Evolutionary conservation across 2,329 filamentous ascomycete genomes (phyloP), one percentile per base, ranked within the genome.

Genomic region (Xylaria digitata): DNA sequence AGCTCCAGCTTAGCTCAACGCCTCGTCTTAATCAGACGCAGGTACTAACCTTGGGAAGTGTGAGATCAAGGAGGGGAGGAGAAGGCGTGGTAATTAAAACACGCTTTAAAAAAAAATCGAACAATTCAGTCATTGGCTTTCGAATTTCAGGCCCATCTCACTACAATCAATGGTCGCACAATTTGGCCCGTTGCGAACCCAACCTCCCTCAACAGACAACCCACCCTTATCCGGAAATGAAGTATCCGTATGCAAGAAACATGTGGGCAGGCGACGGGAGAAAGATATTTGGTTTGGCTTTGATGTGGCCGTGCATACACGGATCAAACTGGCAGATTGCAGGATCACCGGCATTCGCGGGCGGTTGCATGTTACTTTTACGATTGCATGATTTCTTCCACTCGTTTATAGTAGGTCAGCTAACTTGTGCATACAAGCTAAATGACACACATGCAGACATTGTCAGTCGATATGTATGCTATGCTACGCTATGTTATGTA

Each of bases 311-410:
- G 40, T 63, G 54, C 46, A 56, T 61, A 63, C 49, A 62, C 45
- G 61, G 52, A 53, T 59, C 55, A 42, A 42, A 21, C 26, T 46
- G 65, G 67, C 49, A 67, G 58, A 70, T 67, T 68, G 64, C 64
- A 62, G 57, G 64, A 65, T 67, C 56, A 67, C 23, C 59, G 43
- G 23, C 57, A 59, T 55, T 49, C 21, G 13, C 65, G 67, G 67
- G 57, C 37, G 53, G 60, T 65, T 65, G 67, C 67, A 65, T 61
- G 15, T 62, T 19, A 37, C 26, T 30, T 54, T 59, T 50, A 54
- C 56, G 56, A 62, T 59, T 64, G 64, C 61, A 48, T 64, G 55
- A 56, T 57, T 40, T 49, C 37, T 21, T 34, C 34, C 49, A 48
- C 37, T 42, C 30, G 21, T 45, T 21, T 45, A 13, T 30, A 19